Conservation (phyloP, 352 stramenopile species). For the Globisporangium camurandrum region DNA sequence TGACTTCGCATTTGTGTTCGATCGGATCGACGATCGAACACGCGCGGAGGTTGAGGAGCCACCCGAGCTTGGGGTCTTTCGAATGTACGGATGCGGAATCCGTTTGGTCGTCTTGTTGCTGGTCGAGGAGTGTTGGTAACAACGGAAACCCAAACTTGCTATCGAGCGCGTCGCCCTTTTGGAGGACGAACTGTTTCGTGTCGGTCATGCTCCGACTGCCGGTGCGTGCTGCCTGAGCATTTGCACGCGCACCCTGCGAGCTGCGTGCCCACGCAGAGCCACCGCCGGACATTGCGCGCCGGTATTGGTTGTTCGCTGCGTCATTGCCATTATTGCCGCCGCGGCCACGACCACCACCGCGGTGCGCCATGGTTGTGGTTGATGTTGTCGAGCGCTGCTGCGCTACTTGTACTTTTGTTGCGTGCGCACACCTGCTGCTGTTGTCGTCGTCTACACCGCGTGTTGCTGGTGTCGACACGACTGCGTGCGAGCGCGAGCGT, state of each 20-base stretch:
- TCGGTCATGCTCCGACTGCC: constrained; percentile 48
- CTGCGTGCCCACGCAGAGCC: constrained; percentile 59
- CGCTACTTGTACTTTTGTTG: neutral
- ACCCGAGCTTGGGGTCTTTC: constrained; percentile 37
- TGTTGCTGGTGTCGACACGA: too few relatives aligned
- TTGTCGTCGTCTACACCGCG: too few relatives aligned
- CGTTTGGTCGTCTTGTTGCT: constrained; percentile 32
- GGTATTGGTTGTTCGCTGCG: constrained; percentile 22
- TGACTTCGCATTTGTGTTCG: constrained; percentile 77
- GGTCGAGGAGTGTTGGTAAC: constrained; percentile 48
- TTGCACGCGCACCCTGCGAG: constrained; percentile 67
- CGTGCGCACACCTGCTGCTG: neutral
- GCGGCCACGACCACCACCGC: constrained; percentile 5
- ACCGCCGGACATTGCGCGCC: constrained; percentile 42
- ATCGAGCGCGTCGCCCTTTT: constrained; percentile 63
- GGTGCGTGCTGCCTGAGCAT: constrained; percentile 25
- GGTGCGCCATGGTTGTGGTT: constrained; percentile 7
- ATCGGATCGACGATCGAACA: constrained; percentile 45
- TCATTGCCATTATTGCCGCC: constrained; percentile 1
- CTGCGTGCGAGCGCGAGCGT: too few relatives aligned
- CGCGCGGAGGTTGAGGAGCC: constrained; percentile 64
- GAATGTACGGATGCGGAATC: constrained; percentile 6
- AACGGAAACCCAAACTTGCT: constrained; percentile 59
- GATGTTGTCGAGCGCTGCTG: neutral
- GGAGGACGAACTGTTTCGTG: constrained; percentile 43